Conservation (phyloP, 2,329 filamentous ascomycete species). For the Colletotrichum tropicale region DNA sequence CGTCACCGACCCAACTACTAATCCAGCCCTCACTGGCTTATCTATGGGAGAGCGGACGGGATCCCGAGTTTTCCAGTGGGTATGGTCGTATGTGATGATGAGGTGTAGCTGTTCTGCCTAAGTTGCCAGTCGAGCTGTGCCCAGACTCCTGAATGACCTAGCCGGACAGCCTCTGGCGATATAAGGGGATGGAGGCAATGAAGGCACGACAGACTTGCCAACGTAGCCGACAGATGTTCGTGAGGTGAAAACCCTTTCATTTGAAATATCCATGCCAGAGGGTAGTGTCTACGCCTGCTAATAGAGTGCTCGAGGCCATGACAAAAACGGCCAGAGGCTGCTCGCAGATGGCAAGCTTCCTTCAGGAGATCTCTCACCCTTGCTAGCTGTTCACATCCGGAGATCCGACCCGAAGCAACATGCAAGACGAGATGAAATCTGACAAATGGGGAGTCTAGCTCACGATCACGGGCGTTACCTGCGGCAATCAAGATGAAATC, state of each 20-base stretch:
- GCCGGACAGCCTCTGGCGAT: background rate
- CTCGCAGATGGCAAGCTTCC: background rate
- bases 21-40: too few species aligned
- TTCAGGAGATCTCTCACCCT: background rate
- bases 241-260: background rate
- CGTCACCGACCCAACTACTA: background rate
- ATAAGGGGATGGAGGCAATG: background rate
- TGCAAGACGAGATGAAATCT: background rate
- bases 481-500: background rate
- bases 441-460: background rate
- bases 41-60: background rate
- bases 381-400: background rate
- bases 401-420: background rate
- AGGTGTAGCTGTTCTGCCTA: accelerated
- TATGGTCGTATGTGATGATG: background rate
- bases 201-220: background rate
- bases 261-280: background rate
- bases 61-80: slow-evolving; percentile 11
- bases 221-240: background rate
- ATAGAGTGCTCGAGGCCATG: background rate
- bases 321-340: background rate
- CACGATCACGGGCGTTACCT: background rate
- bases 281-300: background rate
- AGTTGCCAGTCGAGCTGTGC: background rate
- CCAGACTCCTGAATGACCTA: background rate